Conservation (phyloP, 2,329 filamentous ascomycete genomes). For the Pleomassaria siparia region DNA sequence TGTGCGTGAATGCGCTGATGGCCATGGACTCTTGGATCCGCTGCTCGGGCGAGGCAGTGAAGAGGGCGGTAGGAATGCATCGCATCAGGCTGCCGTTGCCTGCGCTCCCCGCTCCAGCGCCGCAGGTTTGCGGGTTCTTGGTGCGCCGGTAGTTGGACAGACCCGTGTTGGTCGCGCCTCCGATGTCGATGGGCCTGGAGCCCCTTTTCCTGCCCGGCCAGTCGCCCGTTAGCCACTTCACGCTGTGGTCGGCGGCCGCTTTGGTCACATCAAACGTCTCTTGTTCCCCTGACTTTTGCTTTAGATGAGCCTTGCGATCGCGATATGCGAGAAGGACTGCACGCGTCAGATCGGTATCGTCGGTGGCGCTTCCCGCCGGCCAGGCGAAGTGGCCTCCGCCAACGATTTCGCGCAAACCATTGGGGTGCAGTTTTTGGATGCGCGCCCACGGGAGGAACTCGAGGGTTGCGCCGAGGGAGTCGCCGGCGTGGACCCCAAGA, state of each 20-base stretch:
- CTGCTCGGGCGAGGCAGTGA: constrained; percentile 30
- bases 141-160: constrained; percentile 31
- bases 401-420: constrained; percentile 46
- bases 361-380: constrained; percentile 49
- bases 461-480: constrained; percentile 50
- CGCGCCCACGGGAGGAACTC: constrained; percentile 45
- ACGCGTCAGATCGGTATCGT: constrained; percentile 53
- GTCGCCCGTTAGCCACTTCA: constrained; percentile 47
- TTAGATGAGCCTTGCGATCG: constrained; percentile 25
- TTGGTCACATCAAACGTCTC: constrained; percentile 32
- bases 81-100: constrained; percentile 55
- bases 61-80: constrained; percentile 50
- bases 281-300: not conserved
- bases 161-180: constrained; percentile 43
- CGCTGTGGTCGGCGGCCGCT: constrained; percentile 43
- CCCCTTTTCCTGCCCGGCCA: constrained; percentile 47
- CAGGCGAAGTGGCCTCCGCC: constrained; percentile 51
- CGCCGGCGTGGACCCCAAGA: constrained; percentile 51
- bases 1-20: constrained; percentile 25
- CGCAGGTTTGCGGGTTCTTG: constrained; percentile 34
- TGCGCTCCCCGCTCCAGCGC: constrained; percentile 43
- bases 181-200: constrained; percentile 43
- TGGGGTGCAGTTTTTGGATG: constrained; percentile 41
- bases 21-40: constrained; percentile 24
- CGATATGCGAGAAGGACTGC: constrained; percentile 50